Evolutionary conservation across 805 yeast genomes (phyloP).

Genomic region (Kluyveromyces aestuarii): DNA sequence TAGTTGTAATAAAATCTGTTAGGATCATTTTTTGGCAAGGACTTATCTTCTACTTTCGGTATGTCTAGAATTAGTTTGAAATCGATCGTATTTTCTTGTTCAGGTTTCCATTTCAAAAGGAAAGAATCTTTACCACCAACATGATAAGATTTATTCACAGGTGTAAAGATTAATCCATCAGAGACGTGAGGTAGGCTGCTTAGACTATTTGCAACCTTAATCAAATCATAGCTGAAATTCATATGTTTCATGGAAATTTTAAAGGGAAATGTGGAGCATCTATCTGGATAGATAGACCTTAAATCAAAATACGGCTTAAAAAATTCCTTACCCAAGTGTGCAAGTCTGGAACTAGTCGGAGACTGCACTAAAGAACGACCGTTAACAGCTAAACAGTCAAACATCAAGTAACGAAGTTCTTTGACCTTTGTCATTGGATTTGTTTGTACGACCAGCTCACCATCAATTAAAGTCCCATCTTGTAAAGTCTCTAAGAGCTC

Average conservation of each 20-base stretch:
- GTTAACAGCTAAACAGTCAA: constrained; percentile 84
- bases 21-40: constrained; percentile 44
- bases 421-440: constrained; percentile 45
- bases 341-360: constrained; percentile 71
- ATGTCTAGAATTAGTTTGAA: constrained; percentile 52
- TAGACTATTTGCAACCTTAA: constrained; percentile 63
- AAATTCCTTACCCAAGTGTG: constrained; percentile 73
- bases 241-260: constrained; percentile 79
- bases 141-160: constrained; percentile 77
- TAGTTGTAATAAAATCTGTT: constrained; percentile 70
- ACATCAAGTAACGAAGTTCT: constrained; percentile 74
- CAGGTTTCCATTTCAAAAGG: constrained; percentile 93
- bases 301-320: constrained; percentile 74
- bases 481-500: constrained; percentile 45
- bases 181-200: constrained; percentile 74
- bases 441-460: constrained; percentile 76
- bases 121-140: constrained; percentile 78
- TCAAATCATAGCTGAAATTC: constrained; percentile 73
- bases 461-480: constrained; percentile 85
- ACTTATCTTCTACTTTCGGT: constrained; percentile 26
- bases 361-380: constrained; percentile 62
- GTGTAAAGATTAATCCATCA: constrained; percentile 91
- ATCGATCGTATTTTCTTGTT: constrained; percentile 90
- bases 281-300: constrained; percentile 61
- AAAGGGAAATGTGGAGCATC: constrained; percentile 72